A percentile compares a stretch with the other conserved stretches of the same genome.
Conservation (phyloP, 305 asterid species). For the Fraxinus nigra region DNA sequence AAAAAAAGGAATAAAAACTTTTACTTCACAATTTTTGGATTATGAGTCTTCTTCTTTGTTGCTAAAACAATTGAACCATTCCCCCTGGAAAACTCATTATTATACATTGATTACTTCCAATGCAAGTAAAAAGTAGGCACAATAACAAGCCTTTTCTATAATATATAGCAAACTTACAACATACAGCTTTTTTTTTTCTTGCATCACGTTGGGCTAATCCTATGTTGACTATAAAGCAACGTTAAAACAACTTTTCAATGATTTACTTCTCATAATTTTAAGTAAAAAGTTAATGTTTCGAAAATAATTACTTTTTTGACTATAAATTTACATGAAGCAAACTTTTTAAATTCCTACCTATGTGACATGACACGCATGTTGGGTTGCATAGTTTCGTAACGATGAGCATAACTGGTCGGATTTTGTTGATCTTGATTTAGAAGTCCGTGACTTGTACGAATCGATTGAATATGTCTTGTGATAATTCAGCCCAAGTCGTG, state of each 20-base stretch:
- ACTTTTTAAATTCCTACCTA: neutral
- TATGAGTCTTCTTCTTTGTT: neutral
- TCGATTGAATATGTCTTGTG: neutral
- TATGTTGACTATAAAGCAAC: neutral
- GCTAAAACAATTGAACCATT: neutral
- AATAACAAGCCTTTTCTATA: neutral
- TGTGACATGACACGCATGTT: neutral
- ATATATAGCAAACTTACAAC: neutral
- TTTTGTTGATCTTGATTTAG: neutral
- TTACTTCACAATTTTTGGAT: neutral
- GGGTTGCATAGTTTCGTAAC: neutral
- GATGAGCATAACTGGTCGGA: neutral
- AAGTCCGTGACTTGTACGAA: neutral
- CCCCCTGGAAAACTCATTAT: neutral
- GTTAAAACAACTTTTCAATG: too few relatives aligned
- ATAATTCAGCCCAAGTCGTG: too few relatives aligned
- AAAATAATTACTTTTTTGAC: neutral
- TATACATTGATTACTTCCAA: constrained; percentile 24
- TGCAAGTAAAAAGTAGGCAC: constrained; percentile 21
- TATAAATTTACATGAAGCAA: neutral
- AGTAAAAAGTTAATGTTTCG: neutral
- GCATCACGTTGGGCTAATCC: neutral
- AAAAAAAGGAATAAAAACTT: neutral
- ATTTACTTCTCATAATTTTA: too few relatives aligned
- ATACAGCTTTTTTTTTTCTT: neutral